A percentile compares a stretch with the other conserved stretches of the same genome.
phyloP scores from a whole-genome alignment of 1,139 yeast species.

The Saccharomycopsis hybrid region DNA sequence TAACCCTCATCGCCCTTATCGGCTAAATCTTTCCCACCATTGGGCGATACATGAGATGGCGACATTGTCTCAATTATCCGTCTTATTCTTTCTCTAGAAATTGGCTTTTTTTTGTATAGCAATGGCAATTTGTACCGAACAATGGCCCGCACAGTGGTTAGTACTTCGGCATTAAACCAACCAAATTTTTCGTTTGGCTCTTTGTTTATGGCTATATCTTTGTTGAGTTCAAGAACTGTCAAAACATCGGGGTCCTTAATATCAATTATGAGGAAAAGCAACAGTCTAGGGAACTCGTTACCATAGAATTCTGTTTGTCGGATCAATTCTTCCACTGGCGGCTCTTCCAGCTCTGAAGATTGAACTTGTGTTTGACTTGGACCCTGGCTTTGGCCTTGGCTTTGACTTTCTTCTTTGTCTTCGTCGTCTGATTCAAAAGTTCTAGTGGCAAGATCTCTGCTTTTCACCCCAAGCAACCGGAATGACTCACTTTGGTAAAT shows the following conservation, averaged over 20 bases:
- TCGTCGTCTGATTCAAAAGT: not conserved
- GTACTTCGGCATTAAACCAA: slow-evolving; percentile 63
- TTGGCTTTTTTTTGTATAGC: slow-evolving; percentile 32
- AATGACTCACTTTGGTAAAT: slow-evolving; percentile 82
- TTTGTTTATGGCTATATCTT: slow-evolving; percentile 29
- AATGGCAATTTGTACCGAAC: slow-evolving; percentile 67
- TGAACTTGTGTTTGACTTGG: not conserved
- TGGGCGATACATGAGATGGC: too few species aligned
- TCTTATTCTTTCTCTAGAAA: slow-evolving; percentile 6
- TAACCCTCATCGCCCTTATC: not conserved
- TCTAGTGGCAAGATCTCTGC: not conserved
- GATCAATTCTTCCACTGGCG: slow-evolving; percentile 20
- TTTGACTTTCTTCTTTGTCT: not conserved
- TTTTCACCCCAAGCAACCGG: slow-evolving; percentile 34
- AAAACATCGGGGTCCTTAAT: slow-evolving; percentile 59
- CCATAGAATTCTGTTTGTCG: slow-evolving; percentile 63
- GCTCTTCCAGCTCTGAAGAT: slow-evolving; percentile 28
- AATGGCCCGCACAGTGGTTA: slow-evolving; percentile 59
- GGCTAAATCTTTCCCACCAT: slow-evolving; percentile 2
- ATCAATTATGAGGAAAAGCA: slow-evolving; percentile 80
- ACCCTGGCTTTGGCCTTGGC: not conserved
- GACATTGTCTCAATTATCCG: slow-evolving; percentile 7
- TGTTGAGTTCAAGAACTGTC: slow-evolving; percentile 38
- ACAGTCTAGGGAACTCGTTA: slow-evolving; percentile 53
- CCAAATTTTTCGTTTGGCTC: slow-evolving; percentile 55